Evolutionary conservation across 768 basidiomycete genomes (phyloP), one percentile per base, ranked within the genome.

Genomic region (Suillus decipiens): DNA sequence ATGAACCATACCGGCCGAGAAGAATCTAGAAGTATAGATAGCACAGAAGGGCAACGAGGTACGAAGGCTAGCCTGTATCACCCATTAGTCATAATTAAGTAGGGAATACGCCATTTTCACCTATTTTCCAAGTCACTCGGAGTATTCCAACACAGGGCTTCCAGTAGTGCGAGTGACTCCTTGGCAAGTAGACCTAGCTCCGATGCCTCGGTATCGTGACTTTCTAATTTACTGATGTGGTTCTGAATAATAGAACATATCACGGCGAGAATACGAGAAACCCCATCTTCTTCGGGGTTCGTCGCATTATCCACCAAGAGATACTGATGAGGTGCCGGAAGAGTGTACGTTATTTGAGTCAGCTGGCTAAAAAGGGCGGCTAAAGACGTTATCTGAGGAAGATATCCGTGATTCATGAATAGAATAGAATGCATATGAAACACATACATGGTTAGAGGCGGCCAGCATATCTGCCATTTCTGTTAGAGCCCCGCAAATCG

Each of bases 281-380:
- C 65, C 2, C 68, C 67, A 15, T 72, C 67, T 31, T 70, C 68
- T 43, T 68, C 73, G 14, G 71, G 61, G 33, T 56, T 63, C 4
- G 61, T 53, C 45, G 66, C 70, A 41, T 53, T 62, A 31, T 60
- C 67, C 1, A 78, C 74, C 14, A 85, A 63, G 12, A 85, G 68
- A 41, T 72, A 63, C 11, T 75, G 51, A 55, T 75, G 75, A 61
- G 87, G 84, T 12, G 77, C 70, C 19, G 89, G 86, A 54, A 88
- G 67, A 19, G 79, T 76, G 55, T 81, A 77, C 28, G 75, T 73
- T 31, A 90, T 73, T 19, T 76, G 72, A 11, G 78, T 75, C 48
- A 89, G 66, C 50, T 92, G 72, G 69, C 84, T 79, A 15, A 91
- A 74, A 39, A 89, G 70, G 41, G 84, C 81, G 3, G 80, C 74